A percentile compares a stretch with the other conserved stretches of the same genome.
phyloP scores from a whole-genome alignment of 257 asterid genomes.

The Paulownia fortunei region DNA sequence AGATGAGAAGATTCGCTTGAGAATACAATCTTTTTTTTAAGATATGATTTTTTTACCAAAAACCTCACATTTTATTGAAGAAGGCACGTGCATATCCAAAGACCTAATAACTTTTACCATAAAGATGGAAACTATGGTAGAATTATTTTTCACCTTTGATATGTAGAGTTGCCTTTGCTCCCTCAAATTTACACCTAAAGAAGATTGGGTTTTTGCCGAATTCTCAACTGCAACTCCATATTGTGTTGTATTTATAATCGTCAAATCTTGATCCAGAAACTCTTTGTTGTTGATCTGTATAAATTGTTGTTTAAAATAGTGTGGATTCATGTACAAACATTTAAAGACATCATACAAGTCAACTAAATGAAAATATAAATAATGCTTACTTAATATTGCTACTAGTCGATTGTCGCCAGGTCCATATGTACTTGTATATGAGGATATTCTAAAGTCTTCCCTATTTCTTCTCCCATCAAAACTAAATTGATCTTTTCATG shows the following conservation, averaged over 20 bases:
- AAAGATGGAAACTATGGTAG: neutral
- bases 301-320: neutral
- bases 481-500: neutral
- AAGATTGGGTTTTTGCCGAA: neutral
- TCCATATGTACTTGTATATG: neutral
- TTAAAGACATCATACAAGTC: no score
- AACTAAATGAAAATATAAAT: neutral
- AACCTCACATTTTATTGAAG: neutral
- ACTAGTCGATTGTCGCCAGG: neutral
- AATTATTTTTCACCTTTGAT: neutral
- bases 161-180: neutral
- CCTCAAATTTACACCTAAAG: neutral
- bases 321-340: neutral
- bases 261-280: neutral
- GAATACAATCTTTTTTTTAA: neutral
- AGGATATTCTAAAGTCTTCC: neutral
- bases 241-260: neutral
- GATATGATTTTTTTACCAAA: neutral
- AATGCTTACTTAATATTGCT: neutral
- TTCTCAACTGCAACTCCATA: neutral
- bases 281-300: no score
- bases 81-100: neutral
- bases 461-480: neutral
- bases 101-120: neutral
- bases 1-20: neutral